These are phyloP conservation scores for Aspergillus funiculosus DNA, from an alignment of 495 filamentous ascomycete species.

Conservation along the genomic window DNA sequence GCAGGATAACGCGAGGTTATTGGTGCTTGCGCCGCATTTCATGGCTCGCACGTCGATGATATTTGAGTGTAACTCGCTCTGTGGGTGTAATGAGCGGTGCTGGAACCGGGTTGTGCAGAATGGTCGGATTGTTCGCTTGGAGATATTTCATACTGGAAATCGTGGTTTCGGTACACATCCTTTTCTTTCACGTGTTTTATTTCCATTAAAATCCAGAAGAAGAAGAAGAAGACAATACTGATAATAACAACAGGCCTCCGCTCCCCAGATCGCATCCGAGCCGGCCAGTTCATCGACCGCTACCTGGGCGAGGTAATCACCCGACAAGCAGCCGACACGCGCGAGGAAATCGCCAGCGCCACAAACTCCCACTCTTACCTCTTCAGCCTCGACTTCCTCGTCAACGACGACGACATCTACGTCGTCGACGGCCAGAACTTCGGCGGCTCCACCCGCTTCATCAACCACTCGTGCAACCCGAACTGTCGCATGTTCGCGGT, in stretches of 20 bases:
- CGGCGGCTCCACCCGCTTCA: conserved; percentile 55
- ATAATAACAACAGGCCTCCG: conserved; percentile 51
- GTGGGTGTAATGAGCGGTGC: conserved; percentile 60
- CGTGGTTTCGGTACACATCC: conserved; percentile 70
- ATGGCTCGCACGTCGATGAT: conserved; percentile 46
- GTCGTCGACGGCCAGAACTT: conserved; percentile 56
- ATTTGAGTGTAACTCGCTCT: conserved; percentile 76
- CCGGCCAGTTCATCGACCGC: conserved; percentile 80
- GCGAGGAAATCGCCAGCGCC: conserved; percentile 49
- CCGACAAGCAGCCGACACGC: conserved; percentile 55
- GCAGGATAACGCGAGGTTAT: conserved; percentile 9
- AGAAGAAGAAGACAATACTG: conserved; percentile 7
- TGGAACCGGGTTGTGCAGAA: conserved; percentile 76
- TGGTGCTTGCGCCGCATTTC: conserved; percentile 29
- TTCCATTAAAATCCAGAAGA: neutral
- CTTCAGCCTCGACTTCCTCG: conserved; percentile 79
- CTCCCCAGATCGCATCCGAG: conserved; percentile 58
- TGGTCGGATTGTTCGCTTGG: conserved; percentile 65
- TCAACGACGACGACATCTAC: conserved; percentile 41
- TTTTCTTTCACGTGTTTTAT: neutral
- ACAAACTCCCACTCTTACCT: conserved; percentile 56
- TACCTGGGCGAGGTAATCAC: conserved; percentile 90
- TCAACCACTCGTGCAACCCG: conserved; percentile 64
- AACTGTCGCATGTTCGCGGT: conserved; percentile 81
- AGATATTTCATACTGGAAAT: conserved; percentile 73